Evolutionary conservation across 2,329 filamentous ascomycete genomes (phyloP).

Genomic region (Delphinella strobiligena): DNA sequence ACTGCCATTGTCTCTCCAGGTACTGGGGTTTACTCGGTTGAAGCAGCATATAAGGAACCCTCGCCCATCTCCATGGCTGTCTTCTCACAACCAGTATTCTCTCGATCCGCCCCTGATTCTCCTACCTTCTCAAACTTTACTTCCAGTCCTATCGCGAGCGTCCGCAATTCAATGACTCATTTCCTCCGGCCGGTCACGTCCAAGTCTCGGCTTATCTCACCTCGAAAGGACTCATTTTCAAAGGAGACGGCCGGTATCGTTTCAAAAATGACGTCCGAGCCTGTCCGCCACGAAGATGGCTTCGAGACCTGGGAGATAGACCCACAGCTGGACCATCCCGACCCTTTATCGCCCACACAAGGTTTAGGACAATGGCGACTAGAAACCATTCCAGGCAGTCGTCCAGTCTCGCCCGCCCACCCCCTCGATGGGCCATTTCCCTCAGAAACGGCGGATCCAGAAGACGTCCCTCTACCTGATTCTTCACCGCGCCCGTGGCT

Average conservation of each 20-base stretch:
- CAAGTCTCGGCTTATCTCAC: slow-evolving; percentile 32
- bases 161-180: slow-evolving; percentile 15
- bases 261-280: slow-evolving; percentile 12
- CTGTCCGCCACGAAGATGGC: slow-evolving; percentile 37
- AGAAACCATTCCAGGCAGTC: slow-evolving; percentile 59
- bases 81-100: slow-evolving; percentile 3
- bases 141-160: slow-evolving; percentile 13
- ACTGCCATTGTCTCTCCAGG: slow-evolving; percentile 1
- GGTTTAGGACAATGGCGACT: slow-evolving; percentile 37
- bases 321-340: slow-evolving; percentile 42
- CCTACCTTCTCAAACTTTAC: slow-evolving; percentile 12
- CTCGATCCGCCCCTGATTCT: slow-evolving; percentile 11
- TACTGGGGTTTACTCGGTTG: not conserved
- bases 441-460: slow-evolving; percentile 1
- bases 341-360: slow-evolving; percentile 27
- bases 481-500: too few species aligned
- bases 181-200: slow-evolving; percentile 31
- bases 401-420: slow-evolving; percentile 51
- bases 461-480: slow-evolving; percentile 10
- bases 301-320: slow-evolving; percentile 63
- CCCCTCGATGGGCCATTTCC: slow-evolving; percentile 42
- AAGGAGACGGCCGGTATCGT: slow-evolving; percentile 19
- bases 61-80: not conserved
- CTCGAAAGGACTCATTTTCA: slow-evolving; percentile 35
- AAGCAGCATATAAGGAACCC: not conserved